phyloP scores from a whole-genome alignment of 2,329 filamentous ascomycete genomes.

The Verticillium dahliae region DNA sequence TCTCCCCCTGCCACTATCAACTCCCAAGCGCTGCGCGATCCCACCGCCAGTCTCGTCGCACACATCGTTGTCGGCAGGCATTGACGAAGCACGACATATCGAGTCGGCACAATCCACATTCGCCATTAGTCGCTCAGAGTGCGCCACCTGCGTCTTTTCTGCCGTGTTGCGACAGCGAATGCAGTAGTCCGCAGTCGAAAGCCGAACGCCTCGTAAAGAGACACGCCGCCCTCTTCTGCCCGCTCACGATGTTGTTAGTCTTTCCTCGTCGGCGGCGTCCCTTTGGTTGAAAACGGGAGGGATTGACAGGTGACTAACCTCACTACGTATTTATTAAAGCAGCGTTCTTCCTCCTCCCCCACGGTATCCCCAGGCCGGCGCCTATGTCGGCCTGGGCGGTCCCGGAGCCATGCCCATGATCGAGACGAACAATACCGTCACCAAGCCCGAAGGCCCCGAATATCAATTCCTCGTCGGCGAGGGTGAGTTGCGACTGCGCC shows the following conservation, averaged over 20 bases:
- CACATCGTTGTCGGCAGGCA: neutral
- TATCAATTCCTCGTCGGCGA: conserved; percentile 91
- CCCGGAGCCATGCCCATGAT: conserved; percentile 68
- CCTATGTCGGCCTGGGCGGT: conserved; percentile 64
- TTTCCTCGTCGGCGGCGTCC: neutral
- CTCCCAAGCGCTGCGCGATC: neutral
- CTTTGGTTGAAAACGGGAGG: neutral
- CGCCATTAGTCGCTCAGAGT: neutral
- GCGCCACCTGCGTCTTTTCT: neutral
- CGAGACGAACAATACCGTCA: conserved; percentile 88
- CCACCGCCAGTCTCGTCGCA: neutral
- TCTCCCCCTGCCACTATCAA: neutral
- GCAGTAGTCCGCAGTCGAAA: neutral
- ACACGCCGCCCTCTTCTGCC: neutral
- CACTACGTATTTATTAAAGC: conserved; percentile 2
- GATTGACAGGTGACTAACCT: neutral
- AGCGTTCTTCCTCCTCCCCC: conserved; percentile 83
- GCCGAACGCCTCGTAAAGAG: neutral
- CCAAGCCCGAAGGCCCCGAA: conserved; percentile 72
- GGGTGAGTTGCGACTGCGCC: conserved; percentile 42
- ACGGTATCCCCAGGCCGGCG: conserved; percentile 71
- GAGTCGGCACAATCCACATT: neutral
- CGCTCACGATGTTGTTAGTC: neutral
- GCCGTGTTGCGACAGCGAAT: neutral
- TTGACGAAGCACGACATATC: neutral